Evolutionary conservation across 768 basidiomycete species (phyloP).

Genomic region (Tulasnella sp.): DNA sequence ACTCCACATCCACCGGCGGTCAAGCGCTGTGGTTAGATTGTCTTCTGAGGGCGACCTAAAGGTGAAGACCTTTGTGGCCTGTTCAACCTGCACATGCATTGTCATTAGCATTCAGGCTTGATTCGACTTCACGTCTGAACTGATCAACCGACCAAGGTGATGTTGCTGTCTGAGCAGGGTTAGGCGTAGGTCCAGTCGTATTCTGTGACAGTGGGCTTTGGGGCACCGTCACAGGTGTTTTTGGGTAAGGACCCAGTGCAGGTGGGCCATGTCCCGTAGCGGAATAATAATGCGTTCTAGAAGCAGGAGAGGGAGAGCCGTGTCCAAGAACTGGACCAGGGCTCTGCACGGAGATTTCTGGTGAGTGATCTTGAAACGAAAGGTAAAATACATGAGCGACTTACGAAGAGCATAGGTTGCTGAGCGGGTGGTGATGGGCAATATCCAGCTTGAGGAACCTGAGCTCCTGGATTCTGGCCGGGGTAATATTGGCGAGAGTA

Average conservation of each 20-base stretch:
- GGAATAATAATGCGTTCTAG: neutral
- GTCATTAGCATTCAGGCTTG: neutral
- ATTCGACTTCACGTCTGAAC: neutral
- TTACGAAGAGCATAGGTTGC: neutral
- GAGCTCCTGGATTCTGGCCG: neutral
- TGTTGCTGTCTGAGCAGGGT: neutral
- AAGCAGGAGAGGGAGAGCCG: neutral
- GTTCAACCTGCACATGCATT: neutral
- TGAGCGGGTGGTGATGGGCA: neutral
- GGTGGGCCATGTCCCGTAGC: neutral
- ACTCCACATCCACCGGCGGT: neutral
- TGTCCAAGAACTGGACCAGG: neutral
- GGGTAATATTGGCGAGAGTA: too few relatives aligned
- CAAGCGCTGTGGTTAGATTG: neutral
- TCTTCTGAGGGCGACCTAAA: neutral
- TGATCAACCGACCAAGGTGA: neutral
- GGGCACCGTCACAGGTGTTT: neutral
- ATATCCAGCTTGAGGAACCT: neutral
- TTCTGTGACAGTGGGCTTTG: neutral
- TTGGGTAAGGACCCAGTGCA: neutral
- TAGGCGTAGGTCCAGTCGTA: neutral
- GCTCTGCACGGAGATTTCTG: neutral
- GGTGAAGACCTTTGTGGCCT: neutral
- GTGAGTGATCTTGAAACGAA: neutral
- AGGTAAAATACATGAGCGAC: neutral